Evolutionary conservation across 371 early-diverging fungal species (phyloP).

Genomic region (Circinella umbellata): DNA sequence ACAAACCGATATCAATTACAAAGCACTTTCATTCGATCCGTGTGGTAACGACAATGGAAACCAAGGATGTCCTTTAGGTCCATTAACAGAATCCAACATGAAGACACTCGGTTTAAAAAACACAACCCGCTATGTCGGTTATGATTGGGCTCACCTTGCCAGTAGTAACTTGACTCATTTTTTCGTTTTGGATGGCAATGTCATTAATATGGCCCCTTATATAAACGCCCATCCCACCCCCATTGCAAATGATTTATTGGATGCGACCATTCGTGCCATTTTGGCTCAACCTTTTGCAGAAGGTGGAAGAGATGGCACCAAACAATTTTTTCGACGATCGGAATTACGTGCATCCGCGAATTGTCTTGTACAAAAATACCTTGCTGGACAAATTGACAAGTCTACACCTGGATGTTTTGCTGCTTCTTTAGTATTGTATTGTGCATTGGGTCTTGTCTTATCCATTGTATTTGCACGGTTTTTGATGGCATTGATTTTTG

Average conservation of each 20-base stretch:
- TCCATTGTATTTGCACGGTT: conserved; percentile 77
- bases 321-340: conserved; percentile 60
- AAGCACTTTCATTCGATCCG: conserved; percentile 46
- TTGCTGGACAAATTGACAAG: conserved; percentile 81
- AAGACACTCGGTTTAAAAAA: conserved; percentile 24
- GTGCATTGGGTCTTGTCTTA: conserved; percentile 69
- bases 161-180: conserved; percentile 40
- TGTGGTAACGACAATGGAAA: conserved; percentile 50
- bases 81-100: conserved; percentile 21
- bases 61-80: conserved; percentile 28
- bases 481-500: conserved; percentile 84
- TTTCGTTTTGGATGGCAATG: conserved; percentile 72
- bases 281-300: conserved; percentile 32
- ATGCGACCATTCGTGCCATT: conserved; percentile 56
- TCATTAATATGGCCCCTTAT: conserved; percentile 68
- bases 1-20: conserved; percentile 28
- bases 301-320: conserved; percentile 71
- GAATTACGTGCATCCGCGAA: conserved; percentile 52
- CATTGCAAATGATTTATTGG: conserved; percentile 51
- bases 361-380: conserved; percentile 69
- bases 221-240: conserved; percentile 41
- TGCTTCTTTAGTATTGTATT: conserved; percentile 72
- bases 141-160: conserved; percentile 65
- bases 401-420: conserved; percentile 88
- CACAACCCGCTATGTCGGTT: conserved; percentile 57